Evolutionary conservation across 148 eudicot species (phyloP), one percentile per base, ranked within the genome.

Genomic region (Rheum nobile): DNA sequence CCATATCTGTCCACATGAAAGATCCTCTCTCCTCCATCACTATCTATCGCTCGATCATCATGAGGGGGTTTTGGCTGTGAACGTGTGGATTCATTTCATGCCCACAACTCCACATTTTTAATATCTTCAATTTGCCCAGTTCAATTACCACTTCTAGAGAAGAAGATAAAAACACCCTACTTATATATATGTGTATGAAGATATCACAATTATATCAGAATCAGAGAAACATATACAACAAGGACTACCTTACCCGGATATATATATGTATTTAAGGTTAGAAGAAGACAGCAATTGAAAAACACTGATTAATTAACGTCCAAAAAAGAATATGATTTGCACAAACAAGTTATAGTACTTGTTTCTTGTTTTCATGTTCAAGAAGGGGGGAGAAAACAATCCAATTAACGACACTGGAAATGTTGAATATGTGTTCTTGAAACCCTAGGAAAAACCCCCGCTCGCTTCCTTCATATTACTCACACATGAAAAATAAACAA

Each of bases 361-460:
- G 1, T 50, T 50, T 5, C 9, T n/a, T 50, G 57, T 50, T 21
- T n/a, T 54, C 8, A 6, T 2, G 22, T 50, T 52, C 6, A 50
- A n/a, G 21, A 22, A 9, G 59, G 26, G 63, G 32, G 32, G 0
- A 26, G 0, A 24, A 8, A 24, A 22, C 24, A 63, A 28, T 8
- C 67, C 26, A 26, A 16, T 17, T 14, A 29, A 12, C 13, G 32
- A 17, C 38, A 65, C 39, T 65, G 22, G 5, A 65, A 65, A 65
- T 65, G 70, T 32, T 65, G 17, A 65, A 65, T 32, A 63, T 32
- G n/a, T 63, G 69, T 63, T 63, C 69, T 63, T 63, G n/a, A 32
- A 63, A 63, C 39, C 69, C 69, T 65, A 34, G 70, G 39, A 65
- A 65, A 65, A 65, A 16, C 38, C 70, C 70, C 67, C 35, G 67